A percentile compares a stretch with the other conserved stretches of the same genome.
Conservation (phyloP, 1,139 yeast species). For the Zygosaccharomyces sapae region DNA sequence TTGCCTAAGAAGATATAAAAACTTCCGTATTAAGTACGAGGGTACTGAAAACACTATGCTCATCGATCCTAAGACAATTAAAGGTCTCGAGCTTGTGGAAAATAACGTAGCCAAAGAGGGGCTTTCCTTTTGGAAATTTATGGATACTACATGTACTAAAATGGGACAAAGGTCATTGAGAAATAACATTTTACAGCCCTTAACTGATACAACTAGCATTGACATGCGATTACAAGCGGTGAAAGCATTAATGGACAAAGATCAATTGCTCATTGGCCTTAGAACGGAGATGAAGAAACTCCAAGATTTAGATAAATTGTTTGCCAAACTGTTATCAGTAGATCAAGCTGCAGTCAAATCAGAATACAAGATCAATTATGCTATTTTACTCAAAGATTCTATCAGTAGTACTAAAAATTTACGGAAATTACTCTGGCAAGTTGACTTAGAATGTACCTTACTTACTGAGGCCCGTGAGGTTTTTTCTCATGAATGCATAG, state of each 20-base stretch:
- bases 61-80: conserved; percentile 40
- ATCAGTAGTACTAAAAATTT: conserved; percentile 12
- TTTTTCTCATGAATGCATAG: conserved; percentile 30
- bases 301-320: conserved; percentile 41
- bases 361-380: conserved; percentile 40
- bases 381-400: conserved; percentile 40
- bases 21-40: conserved; percentile 40
- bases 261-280: conserved; percentile 22
- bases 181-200: conserved; percentile 44
- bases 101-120: conserved; percentile 35
- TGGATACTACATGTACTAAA: conserved; percentile 42
- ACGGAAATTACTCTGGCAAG: conserved; percentile 18
- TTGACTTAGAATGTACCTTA: conserved; percentile 18
- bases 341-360: conserved; percentile 26
- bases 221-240: conserved; percentile 39
- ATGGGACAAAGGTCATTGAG: conserved; percentile 45
- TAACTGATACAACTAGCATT: conserved; percentile 39
- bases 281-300: conserved; percentile 29
- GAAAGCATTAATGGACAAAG: conserved; percentile 33
- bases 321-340: conserved; percentile 32
- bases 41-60: conserved; percentile 43
- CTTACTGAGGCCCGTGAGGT: conserved; percentile 37
- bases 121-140: conserved; percentile 37
- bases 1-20: conserved; percentile 21
- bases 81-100: conserved; percentile 39